These are phyloP conservation scores for Mycothermus thermophilus DNA, from an alignment of 495 filamentous ascomycete species.

Conservation along the genomic window DNA sequence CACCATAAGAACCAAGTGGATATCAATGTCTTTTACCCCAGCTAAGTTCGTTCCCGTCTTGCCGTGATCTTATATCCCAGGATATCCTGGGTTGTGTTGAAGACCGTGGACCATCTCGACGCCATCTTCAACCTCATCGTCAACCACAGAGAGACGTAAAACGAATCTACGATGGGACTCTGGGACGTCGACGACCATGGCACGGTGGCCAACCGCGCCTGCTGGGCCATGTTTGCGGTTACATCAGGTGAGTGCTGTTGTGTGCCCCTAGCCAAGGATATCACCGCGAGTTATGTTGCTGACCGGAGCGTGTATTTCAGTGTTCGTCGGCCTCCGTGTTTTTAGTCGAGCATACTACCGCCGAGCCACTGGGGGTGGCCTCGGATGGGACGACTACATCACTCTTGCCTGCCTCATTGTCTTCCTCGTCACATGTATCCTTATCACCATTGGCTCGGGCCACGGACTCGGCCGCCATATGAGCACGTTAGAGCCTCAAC, in stretches of 20 bases:
- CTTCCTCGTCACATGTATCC: slow-evolving; percentile 3
- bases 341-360: neutral
- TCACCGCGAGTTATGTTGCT: neutral
- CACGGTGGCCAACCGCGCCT: neutral
- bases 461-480: slow-evolving; percentile 3
- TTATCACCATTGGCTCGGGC: slow-evolving; percentile 2
- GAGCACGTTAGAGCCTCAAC: neutral
- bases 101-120: no score
- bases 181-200: slow-evolving; percentile 2
- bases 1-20: no score
- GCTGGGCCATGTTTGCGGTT: slow-evolving; percentile 5
- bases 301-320: neutral
- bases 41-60: no score
- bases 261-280: neutral
- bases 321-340: slow-evolving; percentile 3
- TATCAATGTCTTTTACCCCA: no score
- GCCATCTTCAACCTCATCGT: no score
- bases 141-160: no score
- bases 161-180: slow-evolving; percentile 1
- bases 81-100: no score
- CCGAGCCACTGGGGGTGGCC: neutral
- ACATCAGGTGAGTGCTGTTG: neutral
- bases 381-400: slow-evolving; percentile 7
- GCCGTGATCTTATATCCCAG: no score
- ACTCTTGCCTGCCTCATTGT: slow-evolving; percentile 3